Base-by-base conservation (phyloP, 305 asterid genomes). In the Fraxinus velutina region DNA sequence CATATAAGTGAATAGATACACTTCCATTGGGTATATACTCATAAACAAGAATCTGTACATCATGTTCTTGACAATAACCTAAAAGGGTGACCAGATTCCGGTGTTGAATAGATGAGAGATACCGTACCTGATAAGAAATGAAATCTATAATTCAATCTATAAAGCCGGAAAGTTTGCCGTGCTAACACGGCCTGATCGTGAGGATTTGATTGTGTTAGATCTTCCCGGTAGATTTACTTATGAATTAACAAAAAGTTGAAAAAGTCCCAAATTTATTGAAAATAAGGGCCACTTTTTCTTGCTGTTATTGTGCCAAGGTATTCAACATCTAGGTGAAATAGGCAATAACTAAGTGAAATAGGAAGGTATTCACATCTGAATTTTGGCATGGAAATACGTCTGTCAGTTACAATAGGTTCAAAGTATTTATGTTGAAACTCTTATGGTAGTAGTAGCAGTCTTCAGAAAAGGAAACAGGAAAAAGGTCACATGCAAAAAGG, bases 11-110 rank as follows among this genome's bases (percentile, higher is more conserved):
- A 89, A 91, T 80, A 72, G 98, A 94, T 82, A 94, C 93, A 88
- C 98, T 94, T 87, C 98, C 98, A 83, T 93, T 93, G 75, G 98
- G 94, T 86, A 92, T 24, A 24, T 24, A 24, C 27, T 93, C 98
- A 74, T 91, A 93, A 81, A 92, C 96, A 89, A 92, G 96, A 86
- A 91, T 90, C 91, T 94, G 98, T 80, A 89, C 90, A 85, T 90
- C 90, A 84, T 84, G 89, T 90, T 94, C 97, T 92, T 94, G 98
- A 90, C 98, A 94, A 87, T 92, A 94, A 84, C 98, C 98, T 84
- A 91, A 84, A 76, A 94, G 96, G 6, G 92, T 79, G 86, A 92
- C 98, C 85, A 94, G 89, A 88, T 94, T 94, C 85, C 95, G 91
- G 83, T 94, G 97, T 82, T 89, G 97, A 83, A 94, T 94, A 76